A percentile compares a stretch with the other conserved stretches of the same genome.
Conservation (phyloP, 176 grass and related monocot genomes). For the Avena insularis region DNA sequence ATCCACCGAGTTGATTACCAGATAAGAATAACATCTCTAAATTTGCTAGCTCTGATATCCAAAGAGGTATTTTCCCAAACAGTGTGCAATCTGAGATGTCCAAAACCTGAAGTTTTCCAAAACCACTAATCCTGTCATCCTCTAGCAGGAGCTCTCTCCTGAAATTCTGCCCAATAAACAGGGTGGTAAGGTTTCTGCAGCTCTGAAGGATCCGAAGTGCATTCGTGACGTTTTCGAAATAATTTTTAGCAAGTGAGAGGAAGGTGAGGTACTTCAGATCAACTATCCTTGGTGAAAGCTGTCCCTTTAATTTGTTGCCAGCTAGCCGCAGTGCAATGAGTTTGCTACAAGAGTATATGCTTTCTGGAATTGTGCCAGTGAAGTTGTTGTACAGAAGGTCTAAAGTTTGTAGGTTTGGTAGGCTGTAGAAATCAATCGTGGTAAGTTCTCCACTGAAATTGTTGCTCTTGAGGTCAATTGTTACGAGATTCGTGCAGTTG, state of each 20-base stretch:
- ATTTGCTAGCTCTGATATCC: conserved; percentile 42
- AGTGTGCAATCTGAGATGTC: not conserved
- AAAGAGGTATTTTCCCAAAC: conserved; percentile 38
- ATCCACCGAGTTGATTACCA: conserved; percentile 24
- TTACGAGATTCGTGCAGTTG: conserved; percentile 28
- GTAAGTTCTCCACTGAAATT: conserved; percentile 1
- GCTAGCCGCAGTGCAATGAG: conserved; percentile 16
- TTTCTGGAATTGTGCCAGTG: conserved; percentile 1
- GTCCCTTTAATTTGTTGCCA: rapidly evolving
- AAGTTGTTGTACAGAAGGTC: conserved; percentile 23
- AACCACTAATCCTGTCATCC: not conserved
- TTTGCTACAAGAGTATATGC: conserved; percentile 43
- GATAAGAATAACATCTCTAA: not conserved
- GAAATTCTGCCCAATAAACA: not conserved
- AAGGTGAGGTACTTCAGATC: conserved; percentile 34
- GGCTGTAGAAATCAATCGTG: conserved; percentile 35
- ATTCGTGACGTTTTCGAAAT: conserved; percentile 5
- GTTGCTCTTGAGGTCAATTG: conserved; percentile 29
- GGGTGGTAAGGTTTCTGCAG: conserved; percentile 7
- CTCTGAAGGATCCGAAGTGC: conserved; percentile 35
- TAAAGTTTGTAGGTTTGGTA: conserved; percentile 22
- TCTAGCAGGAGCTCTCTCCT: conserved; percentile 2
- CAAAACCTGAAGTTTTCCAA: conserved; percentile 31
- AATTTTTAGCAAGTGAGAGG: not conserved
- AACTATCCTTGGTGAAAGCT: not conserved